Conservation (phyloP, 208 protist species). For the Strigomonas galati region DNA sequence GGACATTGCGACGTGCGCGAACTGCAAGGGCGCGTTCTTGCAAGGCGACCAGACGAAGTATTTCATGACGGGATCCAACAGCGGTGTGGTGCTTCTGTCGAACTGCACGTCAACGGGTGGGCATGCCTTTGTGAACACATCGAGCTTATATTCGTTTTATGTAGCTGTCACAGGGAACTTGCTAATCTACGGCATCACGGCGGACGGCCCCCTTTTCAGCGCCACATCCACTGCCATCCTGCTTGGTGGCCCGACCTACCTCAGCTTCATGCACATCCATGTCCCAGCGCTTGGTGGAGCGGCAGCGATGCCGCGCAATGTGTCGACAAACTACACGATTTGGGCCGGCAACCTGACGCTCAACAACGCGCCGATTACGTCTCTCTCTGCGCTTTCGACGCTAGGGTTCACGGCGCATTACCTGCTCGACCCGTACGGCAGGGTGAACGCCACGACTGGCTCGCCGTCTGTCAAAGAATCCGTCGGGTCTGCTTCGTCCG, state of each 20-base stretch:
- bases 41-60: too few relatives aligned
- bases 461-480: background rate
- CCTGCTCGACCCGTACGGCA: background rate
- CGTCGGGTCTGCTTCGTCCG: background rate
- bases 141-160: background rate
- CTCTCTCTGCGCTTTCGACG: background rate
- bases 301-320: background rate
- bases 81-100: background rate
- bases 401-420: background rate
- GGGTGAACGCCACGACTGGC: background rate
- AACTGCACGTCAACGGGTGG: background rate
- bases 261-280: background rate
- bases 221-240: too few relatives aligned
- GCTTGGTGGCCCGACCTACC: background rate
- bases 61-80: too few relatives aligned
- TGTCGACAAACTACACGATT: background rate
- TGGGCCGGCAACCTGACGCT: slow-evolving; percentile 4
- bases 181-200: background rate
- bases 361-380: background rate
- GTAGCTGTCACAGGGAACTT: background rate
- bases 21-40: too few relatives aligned
- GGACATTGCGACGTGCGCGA: too few relatives aligned
- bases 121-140: background rate
- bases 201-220: background rate
- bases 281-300: background rate